Base-by-base conservation (phyloP, 805 yeast species). In the Ogataea trehalophila region DNA sequence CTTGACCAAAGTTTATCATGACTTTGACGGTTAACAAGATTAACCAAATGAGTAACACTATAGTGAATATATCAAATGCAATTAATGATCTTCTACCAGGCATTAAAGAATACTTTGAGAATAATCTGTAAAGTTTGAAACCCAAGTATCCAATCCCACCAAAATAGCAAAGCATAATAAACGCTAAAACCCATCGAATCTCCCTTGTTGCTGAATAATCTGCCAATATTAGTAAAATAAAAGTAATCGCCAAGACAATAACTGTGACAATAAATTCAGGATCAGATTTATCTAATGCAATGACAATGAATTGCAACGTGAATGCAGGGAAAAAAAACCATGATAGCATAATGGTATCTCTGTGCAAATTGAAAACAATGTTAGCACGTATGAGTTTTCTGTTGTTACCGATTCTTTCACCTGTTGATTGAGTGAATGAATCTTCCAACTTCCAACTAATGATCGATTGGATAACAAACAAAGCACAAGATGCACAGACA, bases 231-330 rank as follows among this genome's bases (percentile, higher is more conserved):
- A 74, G 59, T 6, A 72, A 43, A 3, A 69, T 26, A 4, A 73
- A 50, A 3, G 76, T 47, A 11, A 58, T 39, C 4, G 44, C 54
- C 18, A 53, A 46, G 3, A 50, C 44, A 22, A 51, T 37, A n/a
- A 72, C 62, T 0, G 78, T 74, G 37, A 73, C 53, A n/a, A 67
- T 67, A 53, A 74, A 74, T 56, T 74, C 77, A 5, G 59, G 61
- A 14, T 72, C 70, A 39, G 57, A 57, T 37, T 65, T 59, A 16
- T 57, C 48, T 13, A 73, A 58, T 63, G 70, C 68, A 43, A 73
- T 71, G 31, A 71, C 70, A 15, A 71, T 60, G 47, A 71, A 74
- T 51, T 74, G 77, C 11, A 73, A 60, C 3, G 76, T 71, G 60
- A 72, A 74, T 2, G 72, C 76, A 26, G 73, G 60, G 45, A 73